Base-by-base conservation (phyloP, 2,329 filamentous ascomycete genomes). In the Botrytis byssoidea region DNA sequence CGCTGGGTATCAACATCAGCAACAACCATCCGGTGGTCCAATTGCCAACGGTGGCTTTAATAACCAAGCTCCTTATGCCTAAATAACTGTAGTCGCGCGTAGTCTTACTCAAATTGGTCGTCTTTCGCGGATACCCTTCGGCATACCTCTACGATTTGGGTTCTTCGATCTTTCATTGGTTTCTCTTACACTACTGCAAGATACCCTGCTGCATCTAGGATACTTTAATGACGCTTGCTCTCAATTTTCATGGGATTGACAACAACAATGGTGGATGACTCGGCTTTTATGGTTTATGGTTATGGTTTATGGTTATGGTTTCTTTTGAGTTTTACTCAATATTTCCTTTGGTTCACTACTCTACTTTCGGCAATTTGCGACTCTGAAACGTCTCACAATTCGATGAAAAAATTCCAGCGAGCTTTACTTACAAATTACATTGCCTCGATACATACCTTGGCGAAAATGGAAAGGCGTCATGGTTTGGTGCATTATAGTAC, bases 91-190 rank as follows among this genome's bases (percentile, higher is more conserved):
- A 32, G n/a, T 68, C 25, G 35, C 35, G 35, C 35, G 65, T 16
- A 29, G 48, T 68, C 65, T 18, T 67, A 37, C 25, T 55, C 25
- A 37, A 40, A 40, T 72, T 57, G 60, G 20, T 65, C 66, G 44
- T 59, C 66, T 61, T 55, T 70, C n/a, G 71, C 71, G 71, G 40
- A 72, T 72, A 69, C 71, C 42, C 63, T 44, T 68, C 42, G 40
- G 51, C 25, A 57, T 57, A 29, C 65, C 42, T 68, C 65, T 68
- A 32, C 46, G 65, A 55, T 68, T 57, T 42, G 51, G 35, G 46
- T 68, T 68, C 65, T 57, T 68, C 40, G 65, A n/a, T 57, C 48
- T 68, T 68, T 68, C 65, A 48, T 68, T 57, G 48, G 65, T 68
- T 68, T 68, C 18, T 42, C 40, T 32, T 25, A 57, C 48, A 57